Base-by-base conservation (phyloP, 139 green algal genomes). In the Chlamydomonas sp. region DNA sequence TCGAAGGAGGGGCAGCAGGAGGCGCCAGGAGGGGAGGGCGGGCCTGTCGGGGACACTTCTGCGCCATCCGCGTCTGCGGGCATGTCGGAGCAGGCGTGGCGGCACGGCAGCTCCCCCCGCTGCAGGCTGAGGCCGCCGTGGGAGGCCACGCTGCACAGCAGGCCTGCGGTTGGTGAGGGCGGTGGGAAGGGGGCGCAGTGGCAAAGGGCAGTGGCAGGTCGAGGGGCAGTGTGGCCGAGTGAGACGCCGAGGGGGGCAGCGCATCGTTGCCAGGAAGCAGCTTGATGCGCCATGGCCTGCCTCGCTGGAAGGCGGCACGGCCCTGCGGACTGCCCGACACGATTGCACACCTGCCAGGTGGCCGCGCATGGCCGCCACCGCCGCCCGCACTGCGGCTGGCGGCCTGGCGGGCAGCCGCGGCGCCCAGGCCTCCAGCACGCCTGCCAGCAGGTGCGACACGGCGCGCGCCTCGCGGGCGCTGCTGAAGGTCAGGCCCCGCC, bases 391-490 rank as follows among this genome's bases (percentile, higher is more conserved):
- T 61, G 82, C 82, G 0, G 82, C 82, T 20, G 60, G 82, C 20
- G 69, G 69, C 82, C 79, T 86, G 59, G 82, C 82, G 60, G 82
- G 71, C 61, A 86, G 69, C 9, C 82, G 71, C 2, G 82, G 59
- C 0, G 49, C 71, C 82, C 82, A 86, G 67, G 10, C 7, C 67
- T 4, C 7, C 9, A 73, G 10, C 5, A 73, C 67, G 67, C 14
- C 31, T 73, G 7, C 67, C 67, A 73, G 4, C 8, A 64, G 2
- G 49, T 63, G 59, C 2, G 57, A 4, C 5, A 3, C 6, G 8
- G 57, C 6, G 7, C 15, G 57, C 77, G 61, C 59, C 18, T 16
- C 20, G 14, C 78, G 17, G n/a, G 63, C 63, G 61, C 5, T 17
- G 31, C 31, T 49, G 31, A 49, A 49, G 31, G 31, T 4, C 78